Base-by-base conservation (phyloP, 2,329 filamentous ascomycete genomes). In the Calycina herbarum region DNA sequence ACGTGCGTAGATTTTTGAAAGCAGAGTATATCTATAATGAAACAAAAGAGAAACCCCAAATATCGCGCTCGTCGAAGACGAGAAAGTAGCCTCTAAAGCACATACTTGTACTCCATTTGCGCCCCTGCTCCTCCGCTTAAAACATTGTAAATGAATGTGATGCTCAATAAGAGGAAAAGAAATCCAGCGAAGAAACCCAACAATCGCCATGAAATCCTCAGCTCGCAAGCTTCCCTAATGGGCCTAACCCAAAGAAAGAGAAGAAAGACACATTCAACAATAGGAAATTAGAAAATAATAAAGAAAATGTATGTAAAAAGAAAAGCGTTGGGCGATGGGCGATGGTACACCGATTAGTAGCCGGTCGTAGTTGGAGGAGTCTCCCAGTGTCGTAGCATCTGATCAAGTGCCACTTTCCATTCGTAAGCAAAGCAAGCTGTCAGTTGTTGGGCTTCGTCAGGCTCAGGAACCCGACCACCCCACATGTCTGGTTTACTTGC, bases 351-450 rank as follows among this genome's bases (percentile, higher is more conserved):
- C 1, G 27, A 8, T 62, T 62, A 85, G 66, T 80, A 83, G 79
- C 83, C 83, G 10, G 82, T 84, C 2, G 89, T 83, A 5, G 83
- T 84, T 3, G 89, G 89, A 5, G 86, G 79, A 1, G 78, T 77
- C 10, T 84, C 79, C 90, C 90, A 93, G 74, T 92, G 88, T 64
- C 86, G 79, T 67, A 93, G 78, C 86, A 93, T 87, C 64, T 84
- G 85, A 42, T 83, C 79, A 31, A 92, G 78, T 0, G 89, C 90
- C 69, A 80, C 79, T 35, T 80, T 85, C 90, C 90, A 93, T 76
- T 92, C 89, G 29, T 80, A 80, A 69, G 85, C 82, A 73, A 91
- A 90, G 63, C 85, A 89, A 42, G 79, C 80, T 1, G 86, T 81
- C 38, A 93, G 82, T 75, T 87, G 82, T 4, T 82, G 78, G 0